These are phyloP conservation scores for Solanum neorickii DNA, from an alignment of 257 asterid genomes.

Conservation along the genomic window DNA sequence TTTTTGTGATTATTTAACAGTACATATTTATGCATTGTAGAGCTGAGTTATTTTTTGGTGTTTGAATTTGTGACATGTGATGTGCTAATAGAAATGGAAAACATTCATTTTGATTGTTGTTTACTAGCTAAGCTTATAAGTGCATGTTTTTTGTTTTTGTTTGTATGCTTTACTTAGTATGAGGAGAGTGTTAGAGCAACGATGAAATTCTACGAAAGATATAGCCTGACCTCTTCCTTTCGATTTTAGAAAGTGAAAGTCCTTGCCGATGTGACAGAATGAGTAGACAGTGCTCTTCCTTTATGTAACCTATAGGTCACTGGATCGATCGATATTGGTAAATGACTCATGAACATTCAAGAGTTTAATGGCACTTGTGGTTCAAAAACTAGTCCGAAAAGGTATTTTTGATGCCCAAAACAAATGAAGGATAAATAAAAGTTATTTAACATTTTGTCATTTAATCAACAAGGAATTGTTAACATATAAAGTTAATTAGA, in stretches of 20 bases:
- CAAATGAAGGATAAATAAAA: not conserved
- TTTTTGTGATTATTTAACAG: not conserved
- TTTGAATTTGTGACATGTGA: not conserved
- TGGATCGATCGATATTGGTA: not conserved
- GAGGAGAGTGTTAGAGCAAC: not conserved
- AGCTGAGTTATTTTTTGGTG: not conserved
- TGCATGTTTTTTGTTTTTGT: not conserved
- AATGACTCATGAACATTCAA: not conserved
- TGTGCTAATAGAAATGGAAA: not conserved
- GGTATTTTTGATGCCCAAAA: not conserved
- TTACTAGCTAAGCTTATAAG: not conserved
- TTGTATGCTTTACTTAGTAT: not conserved
- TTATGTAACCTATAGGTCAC: not conserved
- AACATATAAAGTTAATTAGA: too few relatives aligned
- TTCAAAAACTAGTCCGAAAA: too few relatives aligned
- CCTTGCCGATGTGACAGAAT: too few relatives aligned
- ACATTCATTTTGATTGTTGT: not conserved
- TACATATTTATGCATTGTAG: not conserved
- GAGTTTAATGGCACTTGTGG: not conserved
- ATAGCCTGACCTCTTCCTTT: too few relatives aligned
- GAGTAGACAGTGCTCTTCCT: too few relatives aligned
- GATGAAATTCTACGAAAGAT: not conserved
- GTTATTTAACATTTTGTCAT: too few relatives aligned
- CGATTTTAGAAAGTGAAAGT: too few relatives aligned
- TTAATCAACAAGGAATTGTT: too few relatives aligned